These are phyloP conservation scores for Rhizopogon roseolus DNA, from an alignment of 768 basidiomycete genomes.

Conservation along the genomic window DNA sequence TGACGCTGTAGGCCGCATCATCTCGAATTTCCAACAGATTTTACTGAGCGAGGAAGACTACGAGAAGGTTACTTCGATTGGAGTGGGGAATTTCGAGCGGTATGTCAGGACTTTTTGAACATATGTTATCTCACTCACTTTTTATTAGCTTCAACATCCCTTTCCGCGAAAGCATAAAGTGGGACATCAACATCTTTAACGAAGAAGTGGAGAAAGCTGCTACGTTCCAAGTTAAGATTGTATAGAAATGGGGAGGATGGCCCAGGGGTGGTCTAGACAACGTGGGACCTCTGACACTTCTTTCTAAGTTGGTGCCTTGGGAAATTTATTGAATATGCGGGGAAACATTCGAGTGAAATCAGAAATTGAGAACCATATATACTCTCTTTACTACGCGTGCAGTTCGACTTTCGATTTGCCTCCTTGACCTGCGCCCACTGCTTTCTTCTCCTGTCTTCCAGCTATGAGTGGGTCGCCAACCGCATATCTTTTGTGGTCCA, in stretches of 20 bases:
- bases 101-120: slow-evolving; percentile 4
- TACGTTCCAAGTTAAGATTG: slow-evolving; percentile 27
- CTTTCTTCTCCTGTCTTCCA: neutral
- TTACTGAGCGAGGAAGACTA: slow-evolving; percentile 64
- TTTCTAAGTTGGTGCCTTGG: too few relatives aligned
- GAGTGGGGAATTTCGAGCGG: slow-evolving; percentile 32
- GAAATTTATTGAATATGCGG: slow-evolving; percentile 11
- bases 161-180: slow-evolving; percentile 49
- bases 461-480: slow-evolving; percentile 73
- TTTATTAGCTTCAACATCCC: slow-evolving; percentile 52
- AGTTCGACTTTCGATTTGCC: neutral
- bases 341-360: slow-evolving; percentile 9
- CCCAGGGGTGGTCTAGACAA: too few relatives aligned
- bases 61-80: slow-evolving; percentile 41
- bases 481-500: slow-evolving; percentile 73
- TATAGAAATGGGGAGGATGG: slow-evolving; percentile 8
- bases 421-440: neutral
- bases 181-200: slow-evolving; percentile 71
- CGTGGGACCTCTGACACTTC: too few relatives aligned
- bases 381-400: neutral
- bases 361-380: slow-evolving; percentile 11
- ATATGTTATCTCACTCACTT: neutral
- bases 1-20: slow-evolving; percentile 45
- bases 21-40: slow-evolving; percentile 76
- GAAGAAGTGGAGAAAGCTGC: slow-evolving; percentile 51